Percentiles rank a stretch among this genome's conserved stretches.
phyloP scores from a whole-genome alignment of 208 protist genomes.

The Crithidia expoeki region DNA sequence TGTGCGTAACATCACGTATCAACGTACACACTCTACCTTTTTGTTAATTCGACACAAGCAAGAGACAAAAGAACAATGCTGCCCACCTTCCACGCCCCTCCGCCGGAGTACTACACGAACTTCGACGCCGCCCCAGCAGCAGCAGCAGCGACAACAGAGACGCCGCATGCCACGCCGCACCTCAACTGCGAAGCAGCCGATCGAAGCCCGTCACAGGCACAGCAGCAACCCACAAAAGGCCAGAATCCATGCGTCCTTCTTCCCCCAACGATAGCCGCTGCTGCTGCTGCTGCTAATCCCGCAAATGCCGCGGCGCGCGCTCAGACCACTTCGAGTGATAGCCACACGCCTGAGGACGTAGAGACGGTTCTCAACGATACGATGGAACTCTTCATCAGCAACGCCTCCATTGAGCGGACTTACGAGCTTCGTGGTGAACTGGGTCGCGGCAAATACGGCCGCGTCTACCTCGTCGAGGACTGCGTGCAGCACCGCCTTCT shows the following conservation, averaged over 20 bases:
- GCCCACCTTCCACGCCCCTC: neutral
- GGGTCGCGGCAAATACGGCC: constrained; percentile 30
- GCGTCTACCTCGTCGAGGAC: constrained; percentile 31
- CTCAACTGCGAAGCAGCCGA: constrained; percentile 7
- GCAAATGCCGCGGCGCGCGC: neutral
- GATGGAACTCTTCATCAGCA: constrained; percentile 22
- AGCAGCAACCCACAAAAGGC: neutral
- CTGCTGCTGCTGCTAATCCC: neutral
- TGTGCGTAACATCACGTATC: no score
- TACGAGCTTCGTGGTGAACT: constrained; percentile 33
- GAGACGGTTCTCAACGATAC: constrained; percentile 1
- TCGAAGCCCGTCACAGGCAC: neutral
- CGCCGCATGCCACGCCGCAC: neutral
- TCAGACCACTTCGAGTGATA: neutral
- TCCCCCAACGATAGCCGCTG: neutral
- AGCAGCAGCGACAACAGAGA: neutral
- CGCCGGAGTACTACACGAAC: constrained; percentile 14
- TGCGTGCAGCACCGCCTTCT: constrained; percentile 27
- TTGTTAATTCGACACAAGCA: no score
- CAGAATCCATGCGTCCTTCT: neutral
- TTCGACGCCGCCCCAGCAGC: neutral
- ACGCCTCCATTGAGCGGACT: constrained; percentile 5
- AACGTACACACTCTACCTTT: no score
- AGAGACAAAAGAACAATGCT: neutral
- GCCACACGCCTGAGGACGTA: neutral